Base-by-base conservation (phyloP, 176 grass and related monocot genomes). In the Paspalum vaginatum region DNA sequence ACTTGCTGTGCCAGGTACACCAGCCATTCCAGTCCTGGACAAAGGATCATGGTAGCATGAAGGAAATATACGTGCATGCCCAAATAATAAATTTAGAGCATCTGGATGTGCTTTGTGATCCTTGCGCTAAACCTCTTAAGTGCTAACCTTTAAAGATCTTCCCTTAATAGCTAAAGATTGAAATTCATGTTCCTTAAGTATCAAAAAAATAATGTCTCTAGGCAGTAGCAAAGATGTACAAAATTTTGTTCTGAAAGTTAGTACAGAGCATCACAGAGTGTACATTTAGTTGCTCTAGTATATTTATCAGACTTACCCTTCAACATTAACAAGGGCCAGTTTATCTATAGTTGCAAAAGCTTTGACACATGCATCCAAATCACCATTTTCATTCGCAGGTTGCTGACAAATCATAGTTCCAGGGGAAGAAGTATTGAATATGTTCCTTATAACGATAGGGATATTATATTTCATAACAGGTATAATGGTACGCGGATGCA, bases 21-120 rank as follows among this genome's bases (percentile, higher is more conserved):
- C 93, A n/a, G 90, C 93, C 90, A 97, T 97, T 84, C 93, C 93
- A 47, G 90, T 97, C 68, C 93, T 97, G 65, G 77, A 83, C n/a
- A 24, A 79, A 54, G 68, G 11, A 83, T 67, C 64, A 86, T 40
- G 38, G 45, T 22, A 53, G 3, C 55, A 53, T 53, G 75, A 62
- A 63, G 11, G 17, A 51, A 72, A 39, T 56, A 79, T 24, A 62
- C 74, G 39, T 39, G 61, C 57, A 25, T 17, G 39, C 61, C 39
- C 9, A 75, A 68, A 75, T 60, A 73, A 72, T 50, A 50, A 47
- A 65, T 27, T 46, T 26, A 8, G 26, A 37, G 17, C 3, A 70
- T 67, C 39, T 66, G 52, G 11, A n/a, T 49, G 56, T 72, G 25
- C 39, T 59, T 48, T 6, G 5, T 67, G 22, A 45, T 38, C 21